A percentile compares a stretch with the other conserved stretches of the same genome.
Evolutionary conservation across 2,329 filamentous ascomycete genomes (phyloP).

Genomic region (Juglanconis sp.): DNA sequence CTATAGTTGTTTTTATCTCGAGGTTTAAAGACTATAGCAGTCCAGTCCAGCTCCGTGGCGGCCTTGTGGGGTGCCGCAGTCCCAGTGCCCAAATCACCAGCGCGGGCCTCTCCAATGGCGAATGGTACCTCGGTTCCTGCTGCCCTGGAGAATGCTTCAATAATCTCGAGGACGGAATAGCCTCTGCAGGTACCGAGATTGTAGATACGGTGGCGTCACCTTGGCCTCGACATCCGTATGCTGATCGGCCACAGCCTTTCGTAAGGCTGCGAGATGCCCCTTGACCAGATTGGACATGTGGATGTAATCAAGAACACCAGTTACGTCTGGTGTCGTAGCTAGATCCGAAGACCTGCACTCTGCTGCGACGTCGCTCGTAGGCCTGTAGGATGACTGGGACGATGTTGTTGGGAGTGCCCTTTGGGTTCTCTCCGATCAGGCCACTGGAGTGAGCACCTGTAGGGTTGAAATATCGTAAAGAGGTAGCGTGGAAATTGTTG

Average conservation of each 20-base stretch:
- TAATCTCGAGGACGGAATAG: slow-evolving; percentile 16
- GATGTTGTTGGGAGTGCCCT: slow-evolving; percentile 16
- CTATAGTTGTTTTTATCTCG: no score
- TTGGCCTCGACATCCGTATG: not conserved
- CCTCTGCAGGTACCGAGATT: slow-evolving; percentile 16
- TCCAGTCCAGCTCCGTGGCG: slow-evolving; percentile 17
- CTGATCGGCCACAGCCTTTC: slow-evolving; percentile 10
- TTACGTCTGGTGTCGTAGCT: slow-evolving; percentile 15
- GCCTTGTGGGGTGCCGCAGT: slow-evolving; percentile 14
- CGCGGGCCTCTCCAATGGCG: slow-evolving; percentile 6
- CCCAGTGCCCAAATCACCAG: slow-evolving; percentile 12
- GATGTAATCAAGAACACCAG: slow-evolving; percentile 15
- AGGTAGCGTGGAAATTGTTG: slow-evolving; percentile 8
- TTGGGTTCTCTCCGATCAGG: slow-evolving; percentile 15
- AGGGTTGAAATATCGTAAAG: slow-evolving; percentile 15
- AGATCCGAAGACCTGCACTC: slow-evolving; percentile 14
- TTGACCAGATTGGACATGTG: slow-evolving; percentile 15
- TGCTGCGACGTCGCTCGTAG: slow-evolving; percentile 13
- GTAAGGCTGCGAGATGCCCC: slow-evolving; percentile 13
- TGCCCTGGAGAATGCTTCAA: slow-evolving; percentile 13
- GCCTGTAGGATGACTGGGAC: slow-evolving; percentile 16
- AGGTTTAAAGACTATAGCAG: not conserved
- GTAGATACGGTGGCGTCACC: not conserved
- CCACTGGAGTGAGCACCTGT: slow-evolving; percentile 14
- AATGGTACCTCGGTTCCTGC: slow-evolving; percentile 11